Evolutionary conservation across 2,329 filamentous ascomycete species (phyloP), one percentile per base, ranked within the genome.

Genomic region (Clonostachys sp.): DNA sequence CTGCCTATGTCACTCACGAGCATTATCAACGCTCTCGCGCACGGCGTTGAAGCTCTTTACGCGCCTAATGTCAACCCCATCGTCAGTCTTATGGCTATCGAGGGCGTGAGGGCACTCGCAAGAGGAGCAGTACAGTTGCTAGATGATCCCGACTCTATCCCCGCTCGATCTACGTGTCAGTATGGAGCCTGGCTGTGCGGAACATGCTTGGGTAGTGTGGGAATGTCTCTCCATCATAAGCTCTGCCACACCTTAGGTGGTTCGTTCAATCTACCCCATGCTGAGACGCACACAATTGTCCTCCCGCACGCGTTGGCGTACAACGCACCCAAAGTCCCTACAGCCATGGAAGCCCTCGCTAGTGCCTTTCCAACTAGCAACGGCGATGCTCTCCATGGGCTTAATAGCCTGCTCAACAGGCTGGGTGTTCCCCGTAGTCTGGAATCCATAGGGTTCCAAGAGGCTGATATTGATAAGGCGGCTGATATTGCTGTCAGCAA

Each of bases 131-230:
- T 80, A 0, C 62, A 64, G 43, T 70, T 86, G 18, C 64, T 77
- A 13, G 56, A 67, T 18, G 63, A 78, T 44, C 68, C 74, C 0
- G 56, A 64, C 3, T 72, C 68, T 8, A 51, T 58, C 36, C 60
- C 67, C 6, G 78, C 80, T 4, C 73, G 81, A 4, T 73, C 70
- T 4, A 46, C 61, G 5, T 51, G 50, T 2, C 71, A 79, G 2
- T 84, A 84, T 55, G 83, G 81, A 18, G 81, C 83, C 36, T 86
- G 80, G 80, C 74, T 86, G 2, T 85, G 80, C 54, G 81, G 80
- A 33, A 74, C 70, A 20, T 83, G 78, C 54, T 69, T 85, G 1
- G 81, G 81, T 8, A 75, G 67, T 49, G 77, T 80, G 3, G 74
- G 74, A 45, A 85, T 86, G 79, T 74, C 78, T 3, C 71, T 86